Evolutionary conservation across 345 rosid genomes (phyloP).

Genomic region (Litchi chinensis): DNA sequence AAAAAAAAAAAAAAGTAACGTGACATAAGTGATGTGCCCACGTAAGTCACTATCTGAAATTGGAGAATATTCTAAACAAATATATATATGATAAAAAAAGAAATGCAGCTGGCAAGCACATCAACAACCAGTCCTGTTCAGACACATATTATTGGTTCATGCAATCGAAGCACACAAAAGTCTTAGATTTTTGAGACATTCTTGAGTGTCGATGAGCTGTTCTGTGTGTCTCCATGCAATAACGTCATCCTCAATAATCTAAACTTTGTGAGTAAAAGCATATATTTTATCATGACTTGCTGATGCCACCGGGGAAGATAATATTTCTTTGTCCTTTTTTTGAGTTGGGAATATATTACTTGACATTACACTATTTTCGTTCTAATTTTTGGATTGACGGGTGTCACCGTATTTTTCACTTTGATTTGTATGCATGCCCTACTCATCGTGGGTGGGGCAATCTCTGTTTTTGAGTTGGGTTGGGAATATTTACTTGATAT

Average conservation of each 20-base stretch:
- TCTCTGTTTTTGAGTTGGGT: no score
- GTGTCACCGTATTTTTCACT: no score
- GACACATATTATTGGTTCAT: neutral
- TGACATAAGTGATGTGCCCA: neutral
- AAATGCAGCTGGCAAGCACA: conserved; percentile 25
- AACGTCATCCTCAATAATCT: neutral
- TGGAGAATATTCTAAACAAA: neutral
- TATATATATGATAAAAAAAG: neutral
- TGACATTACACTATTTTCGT: no score
- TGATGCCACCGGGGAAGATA: no score
- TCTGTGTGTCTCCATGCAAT: neutral
- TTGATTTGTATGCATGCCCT: neutral
- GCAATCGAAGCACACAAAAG: neutral
- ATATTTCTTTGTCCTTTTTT: no score
- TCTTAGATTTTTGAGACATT: neutral
- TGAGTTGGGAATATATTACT: no score
- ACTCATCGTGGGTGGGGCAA: no score
- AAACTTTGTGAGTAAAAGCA: neutral
- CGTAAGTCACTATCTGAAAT: neutral
- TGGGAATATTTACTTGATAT: no score
- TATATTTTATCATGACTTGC: no score
- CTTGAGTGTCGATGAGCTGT: conserved; percentile 9
- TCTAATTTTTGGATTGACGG: no score
- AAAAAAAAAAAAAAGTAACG: neutral
- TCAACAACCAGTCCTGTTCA: neutral